Base-by-base conservation (phyloP, 2,329 filamentous ascomycete genomes). In the Nothophaeocryptopus gaeumannii region DNA sequence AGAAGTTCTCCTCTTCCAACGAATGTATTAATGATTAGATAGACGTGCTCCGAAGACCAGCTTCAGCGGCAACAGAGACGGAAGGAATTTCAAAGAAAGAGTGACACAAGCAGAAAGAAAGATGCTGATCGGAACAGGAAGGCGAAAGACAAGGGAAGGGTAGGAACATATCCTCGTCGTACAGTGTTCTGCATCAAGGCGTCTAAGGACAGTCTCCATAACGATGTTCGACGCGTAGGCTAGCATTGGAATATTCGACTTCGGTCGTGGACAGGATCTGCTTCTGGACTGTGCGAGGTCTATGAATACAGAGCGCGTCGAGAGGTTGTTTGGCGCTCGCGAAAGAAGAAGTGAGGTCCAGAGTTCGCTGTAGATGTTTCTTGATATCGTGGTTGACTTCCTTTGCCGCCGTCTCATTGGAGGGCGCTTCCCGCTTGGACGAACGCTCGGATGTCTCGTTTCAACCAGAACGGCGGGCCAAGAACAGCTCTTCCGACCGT, bases 21-120 rank as follows among this genome's bases (percentile, higher is more conserved):
- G 20, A 26, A 40, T 30, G n/a, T 38, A 40, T 41, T 44, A 42
- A 45, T 12, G 42, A 57, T 58, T 55, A 58, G 39, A 26, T 44
- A 36, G 45, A 43, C 46, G 51, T 29, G 48, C 55, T 42, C 32
- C 40, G 59, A 61, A 63, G 61, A 56, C 60, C 60, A 56, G 60
- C 60, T 63, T 56, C 60, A 53, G 53, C 47, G 49, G 45, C 35
- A 53, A 54, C 47, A 50, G 45, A 45, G 41, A 51, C 45, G 35
- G 34, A 39, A 43, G 35, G 16, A 51, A 39, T 32, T 34, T 40
- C 34, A 50, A 47, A 44, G 45, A 54, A 39, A 35, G 44, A 51
- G 53, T 51, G 50, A 51, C 47, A 50, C 43, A 51, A 52, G 16
- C 31, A 39, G 33, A 53, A 44, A 15, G 39, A 44, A 38, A 49